Evolutionary conservation across 352 stramenopile species (phyloP).

Genomic region (Albugo candida): DNA sequence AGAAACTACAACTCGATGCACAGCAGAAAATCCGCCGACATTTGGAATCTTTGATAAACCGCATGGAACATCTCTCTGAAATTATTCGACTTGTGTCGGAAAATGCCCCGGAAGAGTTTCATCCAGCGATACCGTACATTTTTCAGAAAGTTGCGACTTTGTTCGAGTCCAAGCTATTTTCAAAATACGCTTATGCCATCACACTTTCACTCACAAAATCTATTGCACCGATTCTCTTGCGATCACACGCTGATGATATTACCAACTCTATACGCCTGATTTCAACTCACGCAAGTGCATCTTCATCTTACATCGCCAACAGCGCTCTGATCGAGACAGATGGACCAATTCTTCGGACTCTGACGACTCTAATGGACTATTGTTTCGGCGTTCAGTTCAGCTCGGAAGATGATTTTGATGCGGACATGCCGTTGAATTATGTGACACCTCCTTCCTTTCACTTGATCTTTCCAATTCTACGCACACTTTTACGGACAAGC

Average conservation of each 20-base stretch:
- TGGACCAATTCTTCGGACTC: slow-evolving; percentile 32
- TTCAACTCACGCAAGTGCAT: slow-evolving; percentile 20
- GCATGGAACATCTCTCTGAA: slow-evolving; percentile 35
- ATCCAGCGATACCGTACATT: slow-evolving; percentile 47
- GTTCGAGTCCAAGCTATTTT: slow-evolving; percentile 39
- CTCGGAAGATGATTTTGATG: slow-evolving; percentile 55
- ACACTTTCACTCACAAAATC: slow-evolving; percentile 30
- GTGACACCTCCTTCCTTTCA: slow-evolving; percentile 57
- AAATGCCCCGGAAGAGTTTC: slow-evolving; percentile 39
- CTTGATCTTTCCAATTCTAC: slow-evolving; percentile 57
- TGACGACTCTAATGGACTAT: slow-evolving; percentile 44
- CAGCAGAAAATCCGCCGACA: slow-evolving; percentile 36
- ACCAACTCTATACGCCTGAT: slow-evolving; percentile 32
- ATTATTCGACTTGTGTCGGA: slow-evolving; percentile 34
- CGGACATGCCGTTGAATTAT: slow-evolving; percentile 34
- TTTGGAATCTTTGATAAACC: slow-evolving; percentile 19
- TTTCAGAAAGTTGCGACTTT: slow-evolving; percentile 27
- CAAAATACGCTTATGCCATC: slow-evolving; percentile 14
- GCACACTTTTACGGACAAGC: slow-evolving; percentile 23
- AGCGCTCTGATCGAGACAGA: slow-evolving; percentile 18
- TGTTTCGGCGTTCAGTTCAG: slow-evolving; percentile 73
- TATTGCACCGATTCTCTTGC: slow-evolving; percentile 42
- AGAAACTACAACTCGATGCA: slow-evolving; percentile 30
- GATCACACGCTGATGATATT: slow-evolving; percentile 41
- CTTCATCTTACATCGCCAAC: slow-evolving; percentile 18